These are phyloP conservation scores for Apocynum venetum DNA, from an alignment of 257 asterid genomes.

Conservation along the genomic window DNA sequence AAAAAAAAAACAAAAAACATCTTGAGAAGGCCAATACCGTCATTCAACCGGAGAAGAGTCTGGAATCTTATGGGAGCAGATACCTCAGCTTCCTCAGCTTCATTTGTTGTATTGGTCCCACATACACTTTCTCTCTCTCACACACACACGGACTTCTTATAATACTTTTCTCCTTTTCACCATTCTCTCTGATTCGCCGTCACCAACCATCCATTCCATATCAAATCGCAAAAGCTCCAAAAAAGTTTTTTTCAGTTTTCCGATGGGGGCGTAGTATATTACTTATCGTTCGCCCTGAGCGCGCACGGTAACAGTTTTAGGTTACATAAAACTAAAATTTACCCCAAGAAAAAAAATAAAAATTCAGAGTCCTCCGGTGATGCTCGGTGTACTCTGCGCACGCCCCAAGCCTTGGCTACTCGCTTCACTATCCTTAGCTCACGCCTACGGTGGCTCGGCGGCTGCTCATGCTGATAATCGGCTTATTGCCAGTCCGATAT, in stretches of 20 bases:
- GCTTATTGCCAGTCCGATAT: constrained; percentile 15
- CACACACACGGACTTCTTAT: not conserved
- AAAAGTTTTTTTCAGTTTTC: not conserved
- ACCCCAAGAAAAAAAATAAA: not conserved
- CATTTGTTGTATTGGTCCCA: not conserved
- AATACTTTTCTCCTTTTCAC: not conserved
- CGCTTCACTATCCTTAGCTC: constrained; percentile 39
- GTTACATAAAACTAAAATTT: not conserved
- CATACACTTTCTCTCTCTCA: not conserved
- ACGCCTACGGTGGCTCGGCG: constrained; percentile 37
- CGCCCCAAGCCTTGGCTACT: constrained; percentile 68
- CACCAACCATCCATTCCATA: constrained; percentile 8
- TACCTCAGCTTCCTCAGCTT: not conserved
- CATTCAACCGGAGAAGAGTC: not conserved
- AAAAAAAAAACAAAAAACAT: too few relatives aligned
- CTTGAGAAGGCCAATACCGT: not conserved
- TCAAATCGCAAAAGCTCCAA: not conserved
- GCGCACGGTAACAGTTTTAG: not conserved
- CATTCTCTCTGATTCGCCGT: constrained; percentile 2
- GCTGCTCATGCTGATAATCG: constrained; percentile 40
- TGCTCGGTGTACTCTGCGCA: constrained; percentile 70
- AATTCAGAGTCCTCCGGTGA: constrained; percentile 39
- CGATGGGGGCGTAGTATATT: constrained; percentile 6
- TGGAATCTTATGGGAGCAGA: not conserved
- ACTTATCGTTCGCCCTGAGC: constrained; percentile 6